Conservation (phyloP, 2,329 filamentous ascomycete species). For the Aspergillus unguis region DNA sequence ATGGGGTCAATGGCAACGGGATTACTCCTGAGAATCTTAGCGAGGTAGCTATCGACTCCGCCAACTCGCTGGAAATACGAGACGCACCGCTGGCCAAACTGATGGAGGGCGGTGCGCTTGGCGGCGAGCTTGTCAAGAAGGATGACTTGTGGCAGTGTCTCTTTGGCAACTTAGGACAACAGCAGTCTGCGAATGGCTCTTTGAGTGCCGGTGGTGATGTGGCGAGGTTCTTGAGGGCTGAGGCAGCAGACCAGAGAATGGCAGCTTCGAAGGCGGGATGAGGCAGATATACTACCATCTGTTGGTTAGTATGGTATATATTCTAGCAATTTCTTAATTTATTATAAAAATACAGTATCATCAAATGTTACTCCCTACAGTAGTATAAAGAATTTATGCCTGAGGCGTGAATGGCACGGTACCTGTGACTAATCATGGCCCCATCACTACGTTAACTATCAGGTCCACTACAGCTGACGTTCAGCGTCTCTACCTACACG, state of each 20-base stretch:
- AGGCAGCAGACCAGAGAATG: slow-evolving; percentile 52
- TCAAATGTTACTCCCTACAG: too few species aligned
- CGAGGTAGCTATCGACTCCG: slow-evolving; percentile 69
- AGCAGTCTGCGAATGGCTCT: slow-evolving; percentile 12
- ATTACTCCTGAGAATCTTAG: slow-evolving; percentile 34
- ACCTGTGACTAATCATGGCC: slow-evolving; percentile 19
- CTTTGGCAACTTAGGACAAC: slow-evolving; percentile 59
- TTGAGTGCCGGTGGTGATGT: slow-evolving; percentile 44
- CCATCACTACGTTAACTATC: background rate
- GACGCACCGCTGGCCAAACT: slow-evolving; percentile 67
- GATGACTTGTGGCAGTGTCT: slow-evolving; percentile 85
- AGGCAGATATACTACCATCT: too few species aligned
- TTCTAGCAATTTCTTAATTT: too few species aligned
- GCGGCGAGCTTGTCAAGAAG: slow-evolving; percentile 75
- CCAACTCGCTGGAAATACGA: slow-evolving; percentile 81
- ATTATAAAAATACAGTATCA: too few species aligned
- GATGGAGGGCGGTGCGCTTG: slow-evolving; percentile 65
- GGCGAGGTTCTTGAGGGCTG: slow-evolving; percentile 50
- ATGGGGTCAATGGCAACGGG: slow-evolving; percentile 15
- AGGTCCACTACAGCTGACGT: slow-evolving; percentile 17
- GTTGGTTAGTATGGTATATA: too few species aligned
- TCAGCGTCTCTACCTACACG: slow-evolving; percentile 10
- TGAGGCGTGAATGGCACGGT: background rate
- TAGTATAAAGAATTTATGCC: background rate
- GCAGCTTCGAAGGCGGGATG: background rate